These are phyloP conservation scores for Umbelopsis sp. DNA, from an alignment of 192 early-diverging fungal genomes.

Conservation along the genomic window DNA sequence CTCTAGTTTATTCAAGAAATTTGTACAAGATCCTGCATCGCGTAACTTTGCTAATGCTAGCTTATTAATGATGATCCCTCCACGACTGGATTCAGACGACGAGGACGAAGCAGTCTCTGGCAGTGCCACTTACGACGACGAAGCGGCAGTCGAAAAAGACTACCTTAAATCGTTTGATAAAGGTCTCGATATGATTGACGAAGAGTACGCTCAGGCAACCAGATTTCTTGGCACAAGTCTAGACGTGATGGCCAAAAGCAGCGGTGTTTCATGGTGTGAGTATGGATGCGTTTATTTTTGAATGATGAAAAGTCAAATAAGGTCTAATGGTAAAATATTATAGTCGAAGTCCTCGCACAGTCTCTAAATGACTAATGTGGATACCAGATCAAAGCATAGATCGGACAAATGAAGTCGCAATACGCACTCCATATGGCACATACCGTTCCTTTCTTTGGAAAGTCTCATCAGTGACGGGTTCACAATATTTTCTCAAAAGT, in stretches of 20 bases:
- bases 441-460: slow-evolving; percentile 51
- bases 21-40: background rate
- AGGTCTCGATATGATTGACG: background rate
- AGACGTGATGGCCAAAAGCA: background rate
- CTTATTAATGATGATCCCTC: background rate
- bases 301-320: background rate
- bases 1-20: background rate
- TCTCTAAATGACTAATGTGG: slow-evolving; percentile 8
- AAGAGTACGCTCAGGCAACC: background rate
- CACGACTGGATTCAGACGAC: slow-evolving; percentile 1
- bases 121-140: background rate
- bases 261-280: background rate
- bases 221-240: background rate
- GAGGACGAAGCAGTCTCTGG: background rate
- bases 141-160: background rate
- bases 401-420: slow-evolving; percentile 56
- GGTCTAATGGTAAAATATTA: background rate
- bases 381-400: slow-evolving; percentile 56
- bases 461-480: slow-evolving; percentile 48
- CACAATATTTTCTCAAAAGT: slow-evolving; percentile 43
- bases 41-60: background rate
- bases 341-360: background rate
- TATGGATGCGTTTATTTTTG: background rate
- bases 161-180: background rate
- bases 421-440: slow-evolving; percentile 53